Conservation (phyloP, 1,139 yeast species). For the Debaryomyces sp. region DNA sequence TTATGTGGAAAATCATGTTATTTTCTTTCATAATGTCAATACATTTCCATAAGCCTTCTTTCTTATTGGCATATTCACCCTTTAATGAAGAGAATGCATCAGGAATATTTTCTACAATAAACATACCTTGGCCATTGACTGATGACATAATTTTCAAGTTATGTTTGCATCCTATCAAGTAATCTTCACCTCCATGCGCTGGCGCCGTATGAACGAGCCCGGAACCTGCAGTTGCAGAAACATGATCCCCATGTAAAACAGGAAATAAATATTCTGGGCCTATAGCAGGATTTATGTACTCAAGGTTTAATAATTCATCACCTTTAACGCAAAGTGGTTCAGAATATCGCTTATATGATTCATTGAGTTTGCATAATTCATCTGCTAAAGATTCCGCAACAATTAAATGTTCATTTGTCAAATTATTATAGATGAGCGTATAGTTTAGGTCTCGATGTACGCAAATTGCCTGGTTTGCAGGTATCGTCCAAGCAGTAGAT, state of each 20-base stretch:
- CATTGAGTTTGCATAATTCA: slow-evolving; percentile 31
- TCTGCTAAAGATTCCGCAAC: slow-evolving; percentile 52
- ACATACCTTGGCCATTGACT: slow-evolving; percentile 76
- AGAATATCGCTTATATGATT: slow-evolving; percentile 35
- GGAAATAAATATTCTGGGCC: slow-evolving; percentile 47
- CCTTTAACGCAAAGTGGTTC: slow-evolving; percentile 42
- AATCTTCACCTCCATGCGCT: slow-evolving; percentile 97
- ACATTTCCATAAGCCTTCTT: slow-evolving; percentile 51
- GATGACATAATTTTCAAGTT: slow-evolving; percentile 69
- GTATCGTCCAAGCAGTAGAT: slow-evolving; percentile 97
- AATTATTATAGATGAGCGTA: slow-evolving; percentile 44
- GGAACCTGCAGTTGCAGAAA: slow-evolving; percentile 81
- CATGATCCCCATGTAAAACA: slow-evolving; percentile 79
- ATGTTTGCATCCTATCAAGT: slow-evolving; percentile 63
- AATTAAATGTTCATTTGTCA: slow-evolving; percentile 42
- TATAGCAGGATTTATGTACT: slow-evolving; percentile 63
- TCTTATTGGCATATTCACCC: slow-evolving; percentile 62
- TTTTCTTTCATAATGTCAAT: slow-evolving; percentile 42
- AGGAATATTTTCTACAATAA: slow-evolving; percentile 48
- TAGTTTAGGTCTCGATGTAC: slow-evolving; percentile 63
- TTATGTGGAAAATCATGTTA: slow-evolving; percentile 51
- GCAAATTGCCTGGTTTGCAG: slow-evolving; percentile 84
- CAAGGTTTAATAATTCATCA: slow-evolving; percentile 37
- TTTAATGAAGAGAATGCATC: slow-evolving; percentile 43
- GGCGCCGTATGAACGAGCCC: slow-evolving; percentile 98